These are phyloP conservation scores for Candida orba DNA, from an alignment of 805 yeast genomes.

Conservation along the genomic window DNA sequence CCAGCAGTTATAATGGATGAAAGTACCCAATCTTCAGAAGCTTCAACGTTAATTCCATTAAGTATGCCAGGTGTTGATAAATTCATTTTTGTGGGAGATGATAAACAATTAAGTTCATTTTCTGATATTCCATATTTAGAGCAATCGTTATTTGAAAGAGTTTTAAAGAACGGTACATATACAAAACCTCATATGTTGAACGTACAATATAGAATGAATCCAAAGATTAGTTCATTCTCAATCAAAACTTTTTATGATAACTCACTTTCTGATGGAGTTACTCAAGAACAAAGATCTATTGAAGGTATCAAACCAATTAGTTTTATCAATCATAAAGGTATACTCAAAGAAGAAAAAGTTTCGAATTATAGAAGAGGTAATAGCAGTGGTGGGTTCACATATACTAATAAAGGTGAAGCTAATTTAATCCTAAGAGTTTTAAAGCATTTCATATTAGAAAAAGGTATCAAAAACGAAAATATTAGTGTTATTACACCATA, in stretches of 20 bases:
- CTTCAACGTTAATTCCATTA: conserved; percentile 61
- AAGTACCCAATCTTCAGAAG: conserved; percentile 71
- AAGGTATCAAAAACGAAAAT: conserved; percentile 39
- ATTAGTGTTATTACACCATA: conserved; percentile 74
- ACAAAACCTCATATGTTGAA: conserved; percentile 59
- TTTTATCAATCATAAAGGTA: conserved; percentile 53
- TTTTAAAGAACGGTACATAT: conserved; percentile 53
- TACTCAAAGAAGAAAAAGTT: conserved; percentile 40
- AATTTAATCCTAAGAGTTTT: conserved; percentile 39
- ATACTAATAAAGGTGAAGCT: conserved; percentile 49
- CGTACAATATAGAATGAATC: conserved; percentile 66
- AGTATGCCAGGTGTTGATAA: conserved; percentile 61
- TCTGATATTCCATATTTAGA: conserved; percentile 61
- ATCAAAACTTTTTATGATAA: conserved; percentile 44
- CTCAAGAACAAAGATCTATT: conserved; percentile 40
- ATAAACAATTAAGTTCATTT: conserved; percentile 66
- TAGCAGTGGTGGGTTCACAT: conserved; percentile 48
- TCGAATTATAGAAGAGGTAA: conserved; percentile 32
- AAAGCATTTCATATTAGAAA: conserved; percentile 45
- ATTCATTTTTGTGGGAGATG: conserved; percentile 70
- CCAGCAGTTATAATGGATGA: conserved; percentile 75
- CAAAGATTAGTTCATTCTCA: conserved; percentile 56
- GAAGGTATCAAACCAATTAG: conserved; percentile 47
- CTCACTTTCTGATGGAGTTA: conserved; percentile 50
- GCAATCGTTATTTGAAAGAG: conserved; percentile 62